Evolutionary conservation across 2,329 filamentous ascomycete genomes (phyloP).

Genomic region (Stemphylium lycopersici): DNA sequence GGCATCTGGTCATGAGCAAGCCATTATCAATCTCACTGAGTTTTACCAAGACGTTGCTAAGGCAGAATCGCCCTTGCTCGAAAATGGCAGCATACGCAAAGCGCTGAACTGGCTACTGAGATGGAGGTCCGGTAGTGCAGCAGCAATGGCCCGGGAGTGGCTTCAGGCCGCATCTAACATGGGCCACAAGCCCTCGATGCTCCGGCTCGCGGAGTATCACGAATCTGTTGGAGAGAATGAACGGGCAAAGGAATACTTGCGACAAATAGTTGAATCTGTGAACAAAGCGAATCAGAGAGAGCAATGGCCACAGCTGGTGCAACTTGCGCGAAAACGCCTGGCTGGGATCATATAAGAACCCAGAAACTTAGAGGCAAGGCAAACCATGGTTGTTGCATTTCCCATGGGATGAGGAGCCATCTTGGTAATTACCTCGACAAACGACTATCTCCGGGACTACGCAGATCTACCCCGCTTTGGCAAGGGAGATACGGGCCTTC

Average conservation of each 20-base stretch:
- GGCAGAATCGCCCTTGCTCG: conserved; percentile 13
- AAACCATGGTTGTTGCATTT: background rate
- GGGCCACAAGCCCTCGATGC: conserved; percentile 39
- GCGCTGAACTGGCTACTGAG: conserved; percentile 33
- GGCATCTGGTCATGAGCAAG: conserved; percentile 47
- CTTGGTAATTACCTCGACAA: conserved; percentile 10
- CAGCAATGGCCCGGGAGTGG: conserved; percentile 40
- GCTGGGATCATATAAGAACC: conserved; percentile 9
- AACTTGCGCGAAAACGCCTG: conserved; percentile 30
- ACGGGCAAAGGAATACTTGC: conserved; percentile 18
- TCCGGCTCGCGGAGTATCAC: conserved; percentile 32
- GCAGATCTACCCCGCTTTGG: conserved; percentile 22
- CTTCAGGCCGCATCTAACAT: conserved; percentile 30
- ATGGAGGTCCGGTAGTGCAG: conserved; percentile 23
- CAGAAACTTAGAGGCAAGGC: background rate
- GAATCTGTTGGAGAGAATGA: conserved; percentile 23
- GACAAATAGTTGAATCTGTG: conserved; percentile 24
- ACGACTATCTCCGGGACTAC: conserved; percentile 20
- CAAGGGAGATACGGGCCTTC: conserved; percentile 17
- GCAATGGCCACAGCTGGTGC: conserved; percentile 35
- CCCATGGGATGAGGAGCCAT: background rate
- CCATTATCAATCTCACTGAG: conserved; percentile 46
- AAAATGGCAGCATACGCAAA: conserved; percentile 16
- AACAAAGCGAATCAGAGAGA: conserved; percentile 21
- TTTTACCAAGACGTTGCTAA: conserved; percentile 50